Evolutionary conservation across 345 rosid genomes (phyloP).

Genomic region (Mallotus nudiflorus): DNA sequence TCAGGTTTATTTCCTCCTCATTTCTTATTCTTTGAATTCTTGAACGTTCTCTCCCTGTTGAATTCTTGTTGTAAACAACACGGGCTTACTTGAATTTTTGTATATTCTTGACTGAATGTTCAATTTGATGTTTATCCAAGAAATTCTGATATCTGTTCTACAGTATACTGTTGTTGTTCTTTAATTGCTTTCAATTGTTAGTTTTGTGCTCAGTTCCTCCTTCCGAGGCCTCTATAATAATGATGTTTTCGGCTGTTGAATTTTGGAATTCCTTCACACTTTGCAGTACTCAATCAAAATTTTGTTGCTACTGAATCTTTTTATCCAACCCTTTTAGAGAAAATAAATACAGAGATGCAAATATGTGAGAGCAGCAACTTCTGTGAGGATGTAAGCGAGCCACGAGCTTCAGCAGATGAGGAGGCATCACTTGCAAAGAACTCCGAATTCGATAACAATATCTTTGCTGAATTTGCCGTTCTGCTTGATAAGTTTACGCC

Average conservation of each 20-base stretch:
- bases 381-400: slow-evolving; percentile 36
- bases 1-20: slow-evolving; percentile 22
- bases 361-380: slow-evolving; percentile 33
- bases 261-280: neutral
- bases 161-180: too few species aligned
- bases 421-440: slow-evolving; percentile 37
- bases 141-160: too few species aligned
- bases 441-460: slow-evolving; percentile 34
- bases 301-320: neutral
- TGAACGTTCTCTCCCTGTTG: neutral
- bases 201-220: neutral
- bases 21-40: slow-evolving; percentile 11
- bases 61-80: neutral
- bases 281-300: neutral
- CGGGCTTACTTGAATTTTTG: too few species aligned
- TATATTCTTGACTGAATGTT: too few species aligned
- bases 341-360: slow-evolving; percentile 35
- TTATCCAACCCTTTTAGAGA: neutral
- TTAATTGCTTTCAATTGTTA: neutral
- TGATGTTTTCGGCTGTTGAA: neutral
- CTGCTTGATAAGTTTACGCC: slow-evolving; percentile 48
- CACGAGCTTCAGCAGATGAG: slow-evolving; percentile 36
- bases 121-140: too few species aligned
- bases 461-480: slow-evolving; percentile 38
- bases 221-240: neutral